phyloP scores from a whole-genome alignment of 768 basidiomycete species.

The Candolleomyces eurysporus region DNA sequence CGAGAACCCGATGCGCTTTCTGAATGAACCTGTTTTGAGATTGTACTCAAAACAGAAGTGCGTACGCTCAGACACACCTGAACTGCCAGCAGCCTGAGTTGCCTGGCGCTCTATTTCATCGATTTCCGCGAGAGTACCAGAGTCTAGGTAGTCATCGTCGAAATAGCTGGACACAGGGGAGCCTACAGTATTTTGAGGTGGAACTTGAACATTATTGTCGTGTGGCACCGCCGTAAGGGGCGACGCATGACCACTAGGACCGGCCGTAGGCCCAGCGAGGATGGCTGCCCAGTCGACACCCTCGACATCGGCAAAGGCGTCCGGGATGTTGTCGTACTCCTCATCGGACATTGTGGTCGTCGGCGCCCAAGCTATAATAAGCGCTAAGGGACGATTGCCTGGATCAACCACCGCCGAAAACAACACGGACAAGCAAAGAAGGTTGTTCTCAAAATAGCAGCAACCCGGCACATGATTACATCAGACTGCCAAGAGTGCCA shows the following conservation, averaged over 20 bases:
- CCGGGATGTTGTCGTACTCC: conserved; percentile 52
- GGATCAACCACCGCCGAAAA: not conserved
- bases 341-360: conserved; percentile 37
- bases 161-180: conserved; percentile 1
- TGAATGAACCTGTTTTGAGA: not conserved
- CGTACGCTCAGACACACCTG: not conserved
- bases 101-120: conserved; percentile 3
- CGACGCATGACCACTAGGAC: conserved; percentile 1
- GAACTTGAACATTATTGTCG: conserved; percentile 24
- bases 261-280: conserved; percentile 20
- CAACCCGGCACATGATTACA: no score
- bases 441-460: not conserved
- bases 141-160: conserved; percentile 11
- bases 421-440: not conserved
- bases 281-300: conserved; percentile 47
- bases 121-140: conserved; percentile 10
- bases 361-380: not conserved
- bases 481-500: not conserved
- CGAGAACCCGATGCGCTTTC: not conserved
- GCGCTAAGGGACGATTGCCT: not conserved
- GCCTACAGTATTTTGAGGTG: not conserved
- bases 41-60: not conserved
- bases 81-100: not conserved
- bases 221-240: not conserved
- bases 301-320: conserved; percentile 50